Conservation (phyloP, 1,284 basidiomycete species). For the Moniliella sp. region DNA sequence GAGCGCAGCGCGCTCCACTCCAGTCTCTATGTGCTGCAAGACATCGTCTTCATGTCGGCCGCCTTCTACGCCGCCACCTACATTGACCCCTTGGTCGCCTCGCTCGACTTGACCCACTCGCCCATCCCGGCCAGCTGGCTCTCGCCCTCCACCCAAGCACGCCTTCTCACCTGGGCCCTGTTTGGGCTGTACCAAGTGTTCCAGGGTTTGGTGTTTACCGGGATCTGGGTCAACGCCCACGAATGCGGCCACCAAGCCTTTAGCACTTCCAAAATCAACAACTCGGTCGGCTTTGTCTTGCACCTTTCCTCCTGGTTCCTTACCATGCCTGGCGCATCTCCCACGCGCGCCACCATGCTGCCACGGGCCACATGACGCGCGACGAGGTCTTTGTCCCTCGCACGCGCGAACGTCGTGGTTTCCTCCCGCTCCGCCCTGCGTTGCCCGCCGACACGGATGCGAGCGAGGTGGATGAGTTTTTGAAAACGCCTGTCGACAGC, state of each 20-base stretch:
- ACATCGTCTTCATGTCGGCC: slow-evolving; percentile 50
- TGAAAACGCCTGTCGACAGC: no score
- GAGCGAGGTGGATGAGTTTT: no score
- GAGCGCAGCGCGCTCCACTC: slow-evolving; percentile 70
- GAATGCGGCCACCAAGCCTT: slow-evolving; percentile 11
- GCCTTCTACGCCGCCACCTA: slow-evolving; percentile 53
- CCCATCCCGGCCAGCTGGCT: no score
- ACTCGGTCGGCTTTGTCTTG: slow-evolving; percentile 76
- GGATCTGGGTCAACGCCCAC: slow-evolving; percentile 68
- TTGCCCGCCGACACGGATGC: no score
- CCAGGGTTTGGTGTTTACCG: slow-evolving; percentile 71
- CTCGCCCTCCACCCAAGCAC: no score
- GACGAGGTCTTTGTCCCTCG: slow-evolving; percentile 91
- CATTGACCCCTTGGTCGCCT: slow-evolving; percentile 40
- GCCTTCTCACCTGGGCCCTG: no score
- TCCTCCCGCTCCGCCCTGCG: slow-evolving; percentile 21
- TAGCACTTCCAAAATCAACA: slow-evolving; percentile 44
- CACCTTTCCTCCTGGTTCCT: slow-evolving; percentile 77
- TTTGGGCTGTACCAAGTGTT: slow-evolving; percentile 66
- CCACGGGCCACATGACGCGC: slow-evolving; percentile 35
- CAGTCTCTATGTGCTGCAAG: slow-evolving; percentile 56
- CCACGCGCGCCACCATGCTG: slow-evolving; percentile 83
- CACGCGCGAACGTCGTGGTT: slow-evolving; percentile 49
- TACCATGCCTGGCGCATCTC: slow-evolving; percentile 96
- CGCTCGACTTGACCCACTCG: slow-evolving; percentile 6